Evolutionary conservation across 2,329 filamentous ascomycete species (phyloP).

Genomic region (Plenodomus lindquistii): DNA sequence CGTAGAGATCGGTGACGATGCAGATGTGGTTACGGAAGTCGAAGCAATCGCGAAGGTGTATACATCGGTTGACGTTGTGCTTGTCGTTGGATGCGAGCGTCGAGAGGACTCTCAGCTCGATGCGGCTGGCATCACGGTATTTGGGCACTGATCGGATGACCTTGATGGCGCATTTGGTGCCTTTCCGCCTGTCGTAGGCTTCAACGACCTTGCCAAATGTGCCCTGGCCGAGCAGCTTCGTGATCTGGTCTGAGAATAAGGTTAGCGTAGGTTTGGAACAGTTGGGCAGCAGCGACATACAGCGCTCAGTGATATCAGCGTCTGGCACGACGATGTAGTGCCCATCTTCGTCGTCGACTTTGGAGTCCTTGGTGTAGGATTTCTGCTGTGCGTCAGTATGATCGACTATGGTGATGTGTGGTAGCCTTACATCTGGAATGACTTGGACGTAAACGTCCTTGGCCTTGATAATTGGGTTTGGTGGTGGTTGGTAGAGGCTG

Average conservation of each 20-base stretch:
- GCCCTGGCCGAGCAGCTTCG: conserved; percentile 88
- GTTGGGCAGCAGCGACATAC: conserved; percentile 58
- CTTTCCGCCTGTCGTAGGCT: conserved; percentile 77
- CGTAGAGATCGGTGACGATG: conserved; percentile 75
- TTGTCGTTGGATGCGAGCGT: conserved; percentile 91
- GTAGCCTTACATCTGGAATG: conserved; percentile 59
- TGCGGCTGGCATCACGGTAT: conserved; percentile 93
- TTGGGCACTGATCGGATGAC: conserved; percentile 98
- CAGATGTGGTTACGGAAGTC: conserved; percentile 98
- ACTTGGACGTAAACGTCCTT: conserved; percentile 64
- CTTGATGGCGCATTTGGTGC: conserved; percentile 89
- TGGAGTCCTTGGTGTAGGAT: conserved; percentile 59
- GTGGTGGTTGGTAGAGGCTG: conserved; percentile 81
- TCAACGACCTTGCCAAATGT: conserved; percentile 99
- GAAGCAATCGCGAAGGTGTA: conserved; percentile 94
- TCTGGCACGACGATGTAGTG: conserved; percentile 94
- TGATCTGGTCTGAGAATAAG: conserved; percentile 71
- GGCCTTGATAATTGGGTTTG: conserved; percentile 87
- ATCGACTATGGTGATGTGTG: conserved; percentile 8
- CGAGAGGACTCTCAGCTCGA: conserved; percentile 89
- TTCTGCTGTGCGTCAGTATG: conserved; percentile 44
- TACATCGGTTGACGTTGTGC: conserved; percentile 92
- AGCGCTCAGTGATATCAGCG: conserved; percentile 83
- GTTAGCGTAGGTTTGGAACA: conserved; percentile 16
- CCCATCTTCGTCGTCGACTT: conserved; percentile 94